Evolutionary conservation across 371 early-diverging fungal species (phyloP).

Genomic region (Mucor racemosus): DNA sequence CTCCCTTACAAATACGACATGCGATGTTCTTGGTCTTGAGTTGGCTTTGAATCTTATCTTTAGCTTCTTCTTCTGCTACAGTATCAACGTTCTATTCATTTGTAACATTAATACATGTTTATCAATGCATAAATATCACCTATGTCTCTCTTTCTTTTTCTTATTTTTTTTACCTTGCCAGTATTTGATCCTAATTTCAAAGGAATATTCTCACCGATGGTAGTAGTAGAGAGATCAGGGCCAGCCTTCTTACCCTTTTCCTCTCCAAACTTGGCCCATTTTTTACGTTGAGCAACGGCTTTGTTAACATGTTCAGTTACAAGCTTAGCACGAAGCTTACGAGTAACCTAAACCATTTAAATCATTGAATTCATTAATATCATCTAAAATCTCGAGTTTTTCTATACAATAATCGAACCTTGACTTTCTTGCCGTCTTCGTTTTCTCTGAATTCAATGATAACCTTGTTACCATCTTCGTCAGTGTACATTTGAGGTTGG

Average conservation of each 20-base stretch:
- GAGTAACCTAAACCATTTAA: slow-evolving; percentile 63
- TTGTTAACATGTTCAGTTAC: slow-evolving; percentile 86
- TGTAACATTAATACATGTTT: not conserved
- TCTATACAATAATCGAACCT: slow-evolving; percentile 48
- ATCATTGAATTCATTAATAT: not conserved
- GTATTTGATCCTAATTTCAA: slow-evolving; percentile 79
- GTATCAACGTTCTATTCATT: slow-evolving; percentile 44
- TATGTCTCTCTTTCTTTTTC: not conserved
- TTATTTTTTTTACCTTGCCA: slow-evolving; percentile 43
- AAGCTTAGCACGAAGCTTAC: slow-evolving; percentile 79
- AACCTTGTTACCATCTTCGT: slow-evolving; percentile 85
- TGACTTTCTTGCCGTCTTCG: slow-evolving; percentile 89
- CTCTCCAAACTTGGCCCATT: slow-evolving; percentile 85
- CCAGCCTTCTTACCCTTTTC: slow-evolving; percentile 77
- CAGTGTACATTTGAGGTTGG: slow-evolving; percentile 64
- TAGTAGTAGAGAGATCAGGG: slow-evolving; percentile 90
- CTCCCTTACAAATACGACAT: slow-evolving; percentile 96
- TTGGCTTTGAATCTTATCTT: slow-evolving; percentile 45
- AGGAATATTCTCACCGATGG: slow-evolving; percentile 86
- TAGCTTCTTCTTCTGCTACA: slow-evolving; percentile 64
- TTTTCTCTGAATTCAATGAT: slow-evolving; percentile 82
- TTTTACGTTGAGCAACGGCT: slow-evolving; percentile 89
- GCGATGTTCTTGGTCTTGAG: slow-evolving; percentile 82
- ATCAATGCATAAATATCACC: slow-evolving; percentile 5
- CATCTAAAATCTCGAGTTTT: not conserved